These are phyloP conservation scores for Aspergillus candidus DNA, from an alignment of 2,329 filamentous ascomycete genomes.

Conservation along the genomic window DNA sequence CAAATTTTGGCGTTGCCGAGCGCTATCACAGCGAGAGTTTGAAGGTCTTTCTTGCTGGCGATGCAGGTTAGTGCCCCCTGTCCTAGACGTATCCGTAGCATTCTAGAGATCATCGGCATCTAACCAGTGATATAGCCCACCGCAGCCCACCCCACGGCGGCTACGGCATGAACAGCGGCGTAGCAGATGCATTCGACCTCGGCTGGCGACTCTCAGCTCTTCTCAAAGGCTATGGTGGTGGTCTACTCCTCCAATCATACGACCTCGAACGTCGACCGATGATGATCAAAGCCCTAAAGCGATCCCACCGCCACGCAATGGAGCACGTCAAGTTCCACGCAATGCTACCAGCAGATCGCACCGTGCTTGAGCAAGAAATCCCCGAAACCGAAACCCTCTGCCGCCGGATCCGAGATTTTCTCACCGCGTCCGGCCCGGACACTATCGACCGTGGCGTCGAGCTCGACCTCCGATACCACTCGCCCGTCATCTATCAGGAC, in stretches of 20 bases:
- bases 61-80: constrained; percentile 11
- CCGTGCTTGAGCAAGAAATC: neutral
- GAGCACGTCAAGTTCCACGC: no score
- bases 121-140: constrained; percentile 22
- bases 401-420: neutral
- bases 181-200: constrained; percentile 32
- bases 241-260: constrained; percentile 22
- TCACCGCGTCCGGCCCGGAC: constrained; percentile 7
- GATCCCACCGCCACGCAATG: constrained; percentile 6
- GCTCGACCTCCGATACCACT: constrained; percentile 18
- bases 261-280: constrained; percentile 24
- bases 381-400: neutral
- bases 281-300: constrained; percentile 21
- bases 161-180: constrained; percentile 35
- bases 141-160: constrained; percentile 31
- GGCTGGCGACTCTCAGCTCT: constrained; percentile 31
- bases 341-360: no score
- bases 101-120: neutral
- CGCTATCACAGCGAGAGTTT: constrained; percentile 12
- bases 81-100: neutral
- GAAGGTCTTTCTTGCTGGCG: constrained; percentile 28
- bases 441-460: constrained; percentile 17
- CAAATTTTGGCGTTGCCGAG: constrained; percentile 25
- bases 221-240: constrained; percentile 20
- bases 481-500: constrained; percentile 12